Evolutionary conservation across 768 basidiomycete species (phyloP), one percentile per base, ranked within the genome.

Genomic region (Tylopilus balloui): DNA sequence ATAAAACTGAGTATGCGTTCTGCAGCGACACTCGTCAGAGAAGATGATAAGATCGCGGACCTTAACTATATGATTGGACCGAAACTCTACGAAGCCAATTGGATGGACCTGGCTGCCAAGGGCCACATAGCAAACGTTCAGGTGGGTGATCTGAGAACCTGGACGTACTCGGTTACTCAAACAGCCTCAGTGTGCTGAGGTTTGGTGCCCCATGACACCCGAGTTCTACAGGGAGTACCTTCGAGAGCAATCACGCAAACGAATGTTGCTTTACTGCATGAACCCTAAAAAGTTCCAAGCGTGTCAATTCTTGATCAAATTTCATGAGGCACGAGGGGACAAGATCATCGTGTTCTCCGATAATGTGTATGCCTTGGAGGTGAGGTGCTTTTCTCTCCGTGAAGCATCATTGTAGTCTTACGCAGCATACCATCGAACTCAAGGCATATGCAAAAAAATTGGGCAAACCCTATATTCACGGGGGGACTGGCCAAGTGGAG

Each of bases 61-160:
- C 74, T 99, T 48, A 98, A 98, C 65, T 99, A 98, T 63, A 90
- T 98, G 85, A 98, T 99, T 67, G 96, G 96, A 7, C 96, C 96
- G 10, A 99, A 99, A 70, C 78, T 99, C 25, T 99, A 99, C 64
- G 96, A 99, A 71, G 96, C 96, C 5, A 99, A 99, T 66, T 99
- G 96, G 96, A 98, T 99, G 95, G 96, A 99, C 69, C 82, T 99
- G 58, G 96, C 96, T 45, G 92, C 92, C 52, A 98, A 98, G 70
- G 96, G 96, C 2, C 96, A 99, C 68, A 99, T 99, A 63, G 96
- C 96, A 7, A 98, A 96, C 63, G 96, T 99, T n/a, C 94, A 98
- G 83, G 93, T 93, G 66, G 58, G 78, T 65, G 24, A 31, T 39
- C 49, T 31, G 45, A 29, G 23, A 21, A 15, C 11, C 24, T 21